Evolutionary conservation across 768 basidiomycete species (phyloP).

Genomic region (Naganishia vaughanmartiniae): DNA sequence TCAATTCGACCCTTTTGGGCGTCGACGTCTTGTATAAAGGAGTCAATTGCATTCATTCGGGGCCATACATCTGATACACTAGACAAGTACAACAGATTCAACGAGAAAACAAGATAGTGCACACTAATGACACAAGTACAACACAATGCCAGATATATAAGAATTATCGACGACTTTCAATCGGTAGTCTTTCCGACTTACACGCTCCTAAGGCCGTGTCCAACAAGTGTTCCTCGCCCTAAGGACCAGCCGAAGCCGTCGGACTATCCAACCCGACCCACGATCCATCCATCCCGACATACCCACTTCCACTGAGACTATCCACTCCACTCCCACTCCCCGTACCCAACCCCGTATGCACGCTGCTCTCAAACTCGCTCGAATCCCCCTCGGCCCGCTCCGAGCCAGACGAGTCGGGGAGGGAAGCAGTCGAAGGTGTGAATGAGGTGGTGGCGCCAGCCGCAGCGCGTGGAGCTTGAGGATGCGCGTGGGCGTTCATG

Average conservation of each 20-base stretch:
- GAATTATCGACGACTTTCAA: too few relatives aligned
- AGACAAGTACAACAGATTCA: neutral
- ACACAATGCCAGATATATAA: neutral
- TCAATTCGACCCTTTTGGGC: neutral
- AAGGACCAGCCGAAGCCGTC: neutral
- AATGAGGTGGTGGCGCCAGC: constrained; percentile 25
- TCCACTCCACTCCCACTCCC: constrained; percentile 8
- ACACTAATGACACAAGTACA: too few relatives aligned
- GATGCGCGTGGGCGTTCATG: constrained; percentile 34
- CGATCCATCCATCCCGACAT: constrained; percentile 17
- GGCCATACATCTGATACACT: neutral
- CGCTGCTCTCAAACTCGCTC: constrained; percentile 20
- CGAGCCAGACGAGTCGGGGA: constrained; percentile 25
- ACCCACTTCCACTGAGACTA: constrained; percentile 15
- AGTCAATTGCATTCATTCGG: neutral
- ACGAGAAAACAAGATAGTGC: too few relatives aligned
- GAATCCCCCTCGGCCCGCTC: constrained; percentile 12
- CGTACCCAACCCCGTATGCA: constrained; percentile 9
- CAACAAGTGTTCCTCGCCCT: neutral
- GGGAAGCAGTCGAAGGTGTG: constrained; percentile 26
- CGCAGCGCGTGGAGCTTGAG: neutral
- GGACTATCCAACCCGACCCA: constrained; percentile 21
- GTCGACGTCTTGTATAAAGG: neutral
- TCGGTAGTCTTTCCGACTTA: too few relatives aligned
- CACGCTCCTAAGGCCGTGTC: too few relatives aligned